phyloP scores from a whole-genome alignment of 352 stramenopile genomes.

The Phytophthora pluvialis region DNA sequence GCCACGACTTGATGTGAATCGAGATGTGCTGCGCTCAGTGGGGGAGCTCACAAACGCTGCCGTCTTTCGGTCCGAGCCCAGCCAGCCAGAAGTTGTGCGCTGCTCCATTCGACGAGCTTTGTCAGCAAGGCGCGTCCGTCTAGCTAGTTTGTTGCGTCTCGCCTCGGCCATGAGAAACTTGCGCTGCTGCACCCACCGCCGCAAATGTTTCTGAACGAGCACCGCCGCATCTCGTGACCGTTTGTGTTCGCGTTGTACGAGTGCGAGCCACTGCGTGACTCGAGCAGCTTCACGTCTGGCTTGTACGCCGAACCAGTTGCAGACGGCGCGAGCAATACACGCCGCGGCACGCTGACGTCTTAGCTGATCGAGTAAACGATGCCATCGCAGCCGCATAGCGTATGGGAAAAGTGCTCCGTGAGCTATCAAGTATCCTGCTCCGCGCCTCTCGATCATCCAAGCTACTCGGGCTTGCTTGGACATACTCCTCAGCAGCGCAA shows the following conservation, averaged over 20 bases:
- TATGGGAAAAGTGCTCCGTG: constrained; percentile 48
- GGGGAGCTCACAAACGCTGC: background rate
- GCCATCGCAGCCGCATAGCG: constrained; percentile 43
- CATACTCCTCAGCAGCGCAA: constrained; percentile 46
- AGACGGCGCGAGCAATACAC: constrained; percentile 21
- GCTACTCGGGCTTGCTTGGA: constrained; percentile 43
- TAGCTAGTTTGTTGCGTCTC: constrained; percentile 40
- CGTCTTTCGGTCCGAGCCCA: background rate
- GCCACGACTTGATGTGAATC: background rate
- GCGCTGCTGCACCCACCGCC: constrained; percentile 55
- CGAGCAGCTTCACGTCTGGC: constrained; percentile 14
- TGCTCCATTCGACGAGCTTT: constrained; percentile 31
- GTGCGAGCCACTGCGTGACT: constrained; percentile 33
- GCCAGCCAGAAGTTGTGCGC: background rate
- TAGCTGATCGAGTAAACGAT: constrained; percentile 26
- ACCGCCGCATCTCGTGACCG: constrained; percentile 28
- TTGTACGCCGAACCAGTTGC: constrained; percentile 30
- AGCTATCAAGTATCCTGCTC: constrained; percentile 61
- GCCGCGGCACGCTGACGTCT: constrained; percentile 27
- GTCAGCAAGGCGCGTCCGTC: constrained; percentile 27
- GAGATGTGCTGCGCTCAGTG: constrained; percentile 4
- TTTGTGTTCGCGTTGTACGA: constrained; percentile 35
- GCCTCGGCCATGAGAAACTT: constrained; percentile 40
- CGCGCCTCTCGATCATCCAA: constrained; percentile 55
- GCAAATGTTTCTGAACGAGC: constrained; percentile 56